A percentile compares a stretch with the other conserved stretches of the same genome.
phyloP scores from a whole-genome alignment of 2,329 filamentous ascomycete species.

The Xylariaceae sp. region DNA sequence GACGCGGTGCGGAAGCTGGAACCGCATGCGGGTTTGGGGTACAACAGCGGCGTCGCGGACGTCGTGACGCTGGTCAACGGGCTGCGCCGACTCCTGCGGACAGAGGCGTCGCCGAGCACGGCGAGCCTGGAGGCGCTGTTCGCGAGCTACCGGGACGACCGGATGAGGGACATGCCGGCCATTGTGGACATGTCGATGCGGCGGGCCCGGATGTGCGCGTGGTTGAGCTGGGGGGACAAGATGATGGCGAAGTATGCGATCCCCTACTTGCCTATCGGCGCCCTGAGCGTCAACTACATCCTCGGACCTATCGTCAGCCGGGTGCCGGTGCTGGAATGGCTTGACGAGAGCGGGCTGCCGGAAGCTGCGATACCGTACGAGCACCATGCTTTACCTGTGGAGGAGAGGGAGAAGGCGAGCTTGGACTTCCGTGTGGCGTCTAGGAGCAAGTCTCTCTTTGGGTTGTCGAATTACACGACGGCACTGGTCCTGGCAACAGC shows the following conservation, averaged over 20 bases:
- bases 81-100: conserved; percentile 16
- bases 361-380: conserved; percentile 15
- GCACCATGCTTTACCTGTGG: conserved; percentile 4
- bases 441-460: conserved; percentile 2
- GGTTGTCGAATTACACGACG: neutral
- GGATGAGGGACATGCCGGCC: conserved; percentile 15
- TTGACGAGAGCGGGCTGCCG: conserved; percentile 16
- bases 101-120: conserved; percentile 10
- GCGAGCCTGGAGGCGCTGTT: conserved; percentile 17
- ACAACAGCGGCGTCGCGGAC: conserved; percentile 28
- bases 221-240: conserved; percentile 13
- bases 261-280: conserved; percentile 6
- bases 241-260: conserved; percentile 14
- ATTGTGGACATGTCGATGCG: conserved; percentile 15
- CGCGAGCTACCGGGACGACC: conserved; percentile 16
- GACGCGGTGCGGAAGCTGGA: conserved; percentile 33
- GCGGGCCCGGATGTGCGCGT: conserved; percentile 11
- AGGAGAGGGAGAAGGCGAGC: neutral
- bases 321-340: conserved; percentile 20
- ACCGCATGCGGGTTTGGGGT: conserved; percentile 28
- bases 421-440: neutral
- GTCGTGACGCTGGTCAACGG: conserved; percentile 23
- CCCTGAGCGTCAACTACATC: conserved; percentile 7
- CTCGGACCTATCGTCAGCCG: conserved; percentile 11
- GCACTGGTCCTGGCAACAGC: conserved; percentile 9